Conservation (phyloP, 164 flowering plant species). For the Vitis riparia region DNA sequence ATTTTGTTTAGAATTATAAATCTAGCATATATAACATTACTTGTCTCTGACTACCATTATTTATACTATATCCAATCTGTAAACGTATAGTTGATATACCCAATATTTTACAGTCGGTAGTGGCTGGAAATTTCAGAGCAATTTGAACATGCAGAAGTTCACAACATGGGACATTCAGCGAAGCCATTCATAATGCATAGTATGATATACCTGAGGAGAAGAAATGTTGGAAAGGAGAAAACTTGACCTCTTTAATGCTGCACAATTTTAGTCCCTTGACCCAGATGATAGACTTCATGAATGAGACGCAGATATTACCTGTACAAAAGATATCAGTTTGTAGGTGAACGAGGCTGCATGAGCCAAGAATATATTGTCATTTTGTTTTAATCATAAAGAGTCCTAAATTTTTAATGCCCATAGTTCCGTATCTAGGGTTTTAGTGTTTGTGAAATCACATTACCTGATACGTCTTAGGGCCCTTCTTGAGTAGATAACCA, state of each 20-base stretch:
- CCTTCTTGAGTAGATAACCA: conserved; percentile 94
- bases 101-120: no score
- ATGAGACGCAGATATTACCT: conserved; percentile 84
- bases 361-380: not conserved
- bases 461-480: conserved; percentile 96
- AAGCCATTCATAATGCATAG: no score
- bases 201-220: no score
- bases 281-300: conserved; percentile 66
- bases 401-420: not conserved
- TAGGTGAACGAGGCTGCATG: not conserved
- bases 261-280: conserved; percentile 38
- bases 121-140: no score
- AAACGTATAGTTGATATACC: no score
- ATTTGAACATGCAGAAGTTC: no score
- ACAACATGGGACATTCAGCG: no score
- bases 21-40: no score
- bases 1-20: no score
- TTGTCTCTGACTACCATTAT: no score
- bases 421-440: not conserved
- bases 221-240: not conserved
- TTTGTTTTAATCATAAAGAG: not conserved
- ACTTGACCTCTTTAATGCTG: conserved; percentile 6
- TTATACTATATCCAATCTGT: no score
- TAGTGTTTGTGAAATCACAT: not conserved
- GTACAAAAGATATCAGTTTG: conserved; percentile 14